phyloP scores from a whole-genome alignment of 1,139 yeast genomes.

The Kodamaea plutei region DNA sequence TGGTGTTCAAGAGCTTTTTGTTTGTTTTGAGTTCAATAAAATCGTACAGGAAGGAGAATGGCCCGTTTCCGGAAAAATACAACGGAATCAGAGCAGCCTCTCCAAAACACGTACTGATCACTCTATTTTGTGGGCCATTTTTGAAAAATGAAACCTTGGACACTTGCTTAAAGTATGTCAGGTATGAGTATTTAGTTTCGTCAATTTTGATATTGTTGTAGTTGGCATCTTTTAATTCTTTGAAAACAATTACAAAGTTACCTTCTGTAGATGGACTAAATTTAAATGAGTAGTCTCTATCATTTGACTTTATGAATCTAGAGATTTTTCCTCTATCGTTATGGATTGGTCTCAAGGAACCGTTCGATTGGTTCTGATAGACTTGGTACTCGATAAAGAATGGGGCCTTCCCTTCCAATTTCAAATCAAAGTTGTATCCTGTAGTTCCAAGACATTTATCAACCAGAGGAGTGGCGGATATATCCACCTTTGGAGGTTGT shows the following conservation, averaged over 20 bases:
- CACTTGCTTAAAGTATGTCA: conserved; percentile 49
- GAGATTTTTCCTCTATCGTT: conserved; percentile 27
- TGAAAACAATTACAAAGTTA: conserved; percentile 67
- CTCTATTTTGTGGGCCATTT: conserved; percentile 12
- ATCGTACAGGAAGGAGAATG: conserved; percentile 62
- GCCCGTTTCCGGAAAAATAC: conserved; percentile 69
- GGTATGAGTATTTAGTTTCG: conserved; percentile 38
- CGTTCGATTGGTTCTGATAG: conserved; percentile 41
- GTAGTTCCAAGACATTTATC: conserved; percentile 93
- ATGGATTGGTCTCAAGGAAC: conserved; percentile 28
- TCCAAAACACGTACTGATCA: conserved; percentile 38
- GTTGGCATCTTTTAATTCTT: conserved; percentile 50
- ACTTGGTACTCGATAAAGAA: conserved; percentile 63
- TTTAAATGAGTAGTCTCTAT: conserved; percentile 40
- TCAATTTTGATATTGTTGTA: conserved; percentile 40
- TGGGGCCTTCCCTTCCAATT: conserved; percentile 77
- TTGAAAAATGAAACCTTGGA: conserved; percentile 34
- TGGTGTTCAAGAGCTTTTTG: conserved; percentile 42
- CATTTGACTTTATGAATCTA: conserved; percentile 23
- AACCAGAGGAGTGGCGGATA: conserved; percentile 55
- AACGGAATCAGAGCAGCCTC: conserved; percentile 45
- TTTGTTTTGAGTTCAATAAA: conserved; percentile 36
- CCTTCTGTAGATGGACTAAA: conserved; percentile 84
- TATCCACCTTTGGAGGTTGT: conserved; percentile 48
- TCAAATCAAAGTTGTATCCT: conserved; percentile 69